Conservation (phyloP, 208 protist species). For the Wallacemonas sp. region DNA sequence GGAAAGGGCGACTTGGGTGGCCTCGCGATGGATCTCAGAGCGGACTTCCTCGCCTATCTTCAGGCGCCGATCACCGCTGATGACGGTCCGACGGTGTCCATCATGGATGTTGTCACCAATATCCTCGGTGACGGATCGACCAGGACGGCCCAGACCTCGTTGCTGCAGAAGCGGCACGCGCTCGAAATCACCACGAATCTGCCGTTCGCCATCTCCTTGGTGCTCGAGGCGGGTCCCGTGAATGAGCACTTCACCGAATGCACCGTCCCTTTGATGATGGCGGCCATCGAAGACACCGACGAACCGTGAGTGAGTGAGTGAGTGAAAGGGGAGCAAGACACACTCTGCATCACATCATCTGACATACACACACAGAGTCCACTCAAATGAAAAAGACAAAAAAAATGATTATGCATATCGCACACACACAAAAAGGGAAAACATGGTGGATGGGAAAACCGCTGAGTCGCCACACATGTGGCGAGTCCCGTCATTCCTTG, state of each 20-base stretch:
- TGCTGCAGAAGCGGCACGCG: conserved; percentile 44
- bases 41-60: conserved; percentile 45
- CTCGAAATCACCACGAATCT: conserved; percentile 85
- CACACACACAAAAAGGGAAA: too few species aligned
- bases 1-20: background rate
- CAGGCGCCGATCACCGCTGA: conserved; percentile 19
- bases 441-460: too few species aligned
- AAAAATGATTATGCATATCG: too few species aligned
- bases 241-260: conserved; percentile 81
- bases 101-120: conserved; percentile 53
- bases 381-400: too few species aligned
- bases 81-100: conserved; percentile 13
- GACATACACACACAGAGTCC: too few species aligned
- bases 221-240: conserved; percentile 69
- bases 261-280: conserved; percentile 55
- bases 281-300: conserved; percentile 4
- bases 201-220: conserved; percentile 86
- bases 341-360: too few species aligned
- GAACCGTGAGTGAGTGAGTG: background rate
- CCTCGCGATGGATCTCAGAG: conserved; percentile 20
- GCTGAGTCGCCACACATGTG: too few species aligned
- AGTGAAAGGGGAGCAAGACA: too few species aligned
- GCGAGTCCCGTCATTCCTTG: too few species aligned
- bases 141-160: background rate
- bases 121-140: too few species aligned